A percentile compares a stretch with the other conserved stretches of the same genome.
Evolutionary conservation across 1,284 basidiomycete genomes (phyloP).

Genomic region (Cutaneotrichosporon spelunceum): DNA sequence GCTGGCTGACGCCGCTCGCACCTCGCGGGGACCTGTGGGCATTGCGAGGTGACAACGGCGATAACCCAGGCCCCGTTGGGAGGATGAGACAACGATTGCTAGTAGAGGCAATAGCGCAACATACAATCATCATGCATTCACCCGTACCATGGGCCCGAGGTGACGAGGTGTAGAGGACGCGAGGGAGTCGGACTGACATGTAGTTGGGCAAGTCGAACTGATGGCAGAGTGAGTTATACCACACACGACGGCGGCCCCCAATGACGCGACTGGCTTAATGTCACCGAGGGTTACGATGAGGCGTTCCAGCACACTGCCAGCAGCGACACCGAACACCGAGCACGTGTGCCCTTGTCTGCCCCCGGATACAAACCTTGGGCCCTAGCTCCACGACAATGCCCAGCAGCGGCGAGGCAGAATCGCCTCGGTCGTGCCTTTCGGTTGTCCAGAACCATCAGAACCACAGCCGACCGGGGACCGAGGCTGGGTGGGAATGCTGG

Average conservation of each 20-base stretch:
- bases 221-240: too few species aligned
- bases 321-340: conserved; percentile 16
- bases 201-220: too few species aligned
- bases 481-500: too few species aligned
- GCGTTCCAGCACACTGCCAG: conserved; percentile 24
- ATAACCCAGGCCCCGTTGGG: not conserved
- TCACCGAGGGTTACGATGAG: conserved; percentile 26
- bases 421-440: conserved; percentile 76
- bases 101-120: not conserved
- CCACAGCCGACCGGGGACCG: too few species aligned
- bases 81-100: not conserved
- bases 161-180: too few species aligned
- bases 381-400: conserved; percentile 28
- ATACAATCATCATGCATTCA: not conserved
- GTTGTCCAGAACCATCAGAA: too few species aligned
- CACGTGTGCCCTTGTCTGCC: not conserved
- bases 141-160: too few species aligned
- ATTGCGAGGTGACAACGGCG: not conserved
- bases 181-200: not conserved
- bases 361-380: conserved; percentile 17
- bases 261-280: conserved; percentile 19
- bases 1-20: not conserved
- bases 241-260: conserved; percentile 19
- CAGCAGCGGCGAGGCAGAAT: too few species aligned
- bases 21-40: not conserved